Evolutionary conservation across 257 asterid species (phyloP).

Genomic region (Cinchona pubescens): DNA sequence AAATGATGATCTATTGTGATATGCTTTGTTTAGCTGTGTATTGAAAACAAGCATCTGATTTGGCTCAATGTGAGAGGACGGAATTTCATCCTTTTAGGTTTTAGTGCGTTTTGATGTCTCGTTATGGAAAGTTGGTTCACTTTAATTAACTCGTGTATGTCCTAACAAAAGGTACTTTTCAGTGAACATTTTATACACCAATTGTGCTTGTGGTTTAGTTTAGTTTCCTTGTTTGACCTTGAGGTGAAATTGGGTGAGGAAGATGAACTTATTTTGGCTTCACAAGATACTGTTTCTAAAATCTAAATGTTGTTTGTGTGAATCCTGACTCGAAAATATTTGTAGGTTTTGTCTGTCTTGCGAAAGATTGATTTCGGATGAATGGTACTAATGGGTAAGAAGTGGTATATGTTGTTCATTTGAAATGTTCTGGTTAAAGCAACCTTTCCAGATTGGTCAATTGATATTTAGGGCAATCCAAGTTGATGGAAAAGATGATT

Average conservation of each 20-base stretch:
- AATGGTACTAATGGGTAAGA: neutral
- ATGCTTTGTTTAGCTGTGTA: neutral
- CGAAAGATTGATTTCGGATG: neutral
- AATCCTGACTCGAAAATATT: neutral
- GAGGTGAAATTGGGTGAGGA: neutral
- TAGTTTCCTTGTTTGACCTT: neutral
- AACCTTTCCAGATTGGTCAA: neutral
- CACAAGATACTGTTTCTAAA: neutral
- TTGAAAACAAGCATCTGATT: neutral
- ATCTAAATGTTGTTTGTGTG: neutral
- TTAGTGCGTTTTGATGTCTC: neutral
- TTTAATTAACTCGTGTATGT: neutral
- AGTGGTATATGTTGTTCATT: neutral
- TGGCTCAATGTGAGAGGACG: neutral
- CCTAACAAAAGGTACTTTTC: neutral
- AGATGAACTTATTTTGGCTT: neutral
- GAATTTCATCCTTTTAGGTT: neutral
- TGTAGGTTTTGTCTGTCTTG: neutral
- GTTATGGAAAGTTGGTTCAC: neutral
- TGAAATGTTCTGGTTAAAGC: neutral
- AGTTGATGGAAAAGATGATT: neutral
- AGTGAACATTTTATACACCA: no score
- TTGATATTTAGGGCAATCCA: neutral
- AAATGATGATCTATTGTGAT: neutral
- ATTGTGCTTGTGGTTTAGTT: neutral